Base-by-base conservation (phyloP, 2,329 filamentous ascomycete species). In the Ophiostoma himal-ulmi region DNA sequence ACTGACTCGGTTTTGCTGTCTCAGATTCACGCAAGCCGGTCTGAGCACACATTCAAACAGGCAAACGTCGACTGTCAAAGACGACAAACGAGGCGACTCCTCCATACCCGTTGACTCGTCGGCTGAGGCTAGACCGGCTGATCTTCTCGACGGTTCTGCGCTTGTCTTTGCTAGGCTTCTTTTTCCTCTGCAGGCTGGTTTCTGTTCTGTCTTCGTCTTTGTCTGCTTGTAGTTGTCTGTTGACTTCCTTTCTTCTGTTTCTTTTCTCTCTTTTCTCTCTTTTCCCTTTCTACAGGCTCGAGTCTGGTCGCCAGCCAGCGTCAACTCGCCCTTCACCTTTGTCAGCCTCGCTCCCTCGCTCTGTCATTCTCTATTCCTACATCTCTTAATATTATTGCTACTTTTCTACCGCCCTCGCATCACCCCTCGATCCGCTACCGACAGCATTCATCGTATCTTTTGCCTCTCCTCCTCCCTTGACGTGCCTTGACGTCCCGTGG, bases 161-260 rank as follows among this genome's bases (percentile, higher is more conserved):
- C 36, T 68, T 37, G 30, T 68, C 41, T 34, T 68, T n/a, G 20
- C 57, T 26, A 36, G 17, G 57, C 57, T 62, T 62, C 30, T 69
- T 69, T 66, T 67, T 64, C 44, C 64, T 44, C 64, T 44, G 26
- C 37, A 3, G 34, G 10, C 34, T 34, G 14, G 5, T 17, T 13
- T 36, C 22, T 30, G 11, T 37, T 14, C n/a, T 11, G 17, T 30
- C 26, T 36, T 20, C 8, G 26, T 37, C 20, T 37, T 64, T 34
- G 34, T 60, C 22, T 60, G 22, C 26, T 30, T 62, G 52, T 30
- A 14, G 26, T 34, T 14, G 52, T n/a, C 52, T 20, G 17, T 22
- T 5, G 52, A 8, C 22, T 62, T 36, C 30, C 26, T 62, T 34
- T 13, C 57, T 36, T 62, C 30, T 20, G 8, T 62, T 57, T 34